Evolutionary conservation across 345 rosid species (phyloP).

Genomic region (Euphorbia tirucalli): DNA sequence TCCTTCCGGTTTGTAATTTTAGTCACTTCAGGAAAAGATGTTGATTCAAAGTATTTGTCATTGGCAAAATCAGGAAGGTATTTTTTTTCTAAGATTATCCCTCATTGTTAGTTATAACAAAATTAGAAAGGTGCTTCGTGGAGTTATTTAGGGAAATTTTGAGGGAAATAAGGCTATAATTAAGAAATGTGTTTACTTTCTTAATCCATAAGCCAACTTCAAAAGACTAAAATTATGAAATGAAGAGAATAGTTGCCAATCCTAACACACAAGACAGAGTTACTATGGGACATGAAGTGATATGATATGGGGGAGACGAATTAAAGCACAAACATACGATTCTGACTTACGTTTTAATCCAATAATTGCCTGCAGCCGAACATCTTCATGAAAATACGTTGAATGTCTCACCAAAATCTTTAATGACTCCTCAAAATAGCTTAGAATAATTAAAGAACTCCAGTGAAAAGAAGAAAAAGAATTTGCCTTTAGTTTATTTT

Average conservation of each 20-base stretch:
- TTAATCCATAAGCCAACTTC: neutral
- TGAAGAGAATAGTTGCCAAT: neutral
- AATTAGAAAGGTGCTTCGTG: neutral
- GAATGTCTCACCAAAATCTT: slow-evolving; percentile 84
- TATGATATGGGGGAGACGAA: neutral
- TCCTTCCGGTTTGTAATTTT: neutral
- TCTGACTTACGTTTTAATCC: slow-evolving; percentile 72
- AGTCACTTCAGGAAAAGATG: neutral
- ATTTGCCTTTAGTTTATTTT: neutral
- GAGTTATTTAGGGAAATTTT: neutral
- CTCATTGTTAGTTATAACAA: neutral
- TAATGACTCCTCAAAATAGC: slow-evolving; percentile 88
- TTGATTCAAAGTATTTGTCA: too few species aligned
- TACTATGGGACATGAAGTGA: neutral
- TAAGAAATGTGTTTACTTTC: neutral
- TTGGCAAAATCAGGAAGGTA: neutral
- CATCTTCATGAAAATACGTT: slow-evolving; percentile 97
- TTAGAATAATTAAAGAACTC: slow-evolving; percentile 50
- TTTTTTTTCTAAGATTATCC: neutral
- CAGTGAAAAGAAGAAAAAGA: slow-evolving; percentile 5
- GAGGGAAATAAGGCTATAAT: neutral
- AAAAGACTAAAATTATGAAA: neutral
- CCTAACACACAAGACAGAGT: neutral
- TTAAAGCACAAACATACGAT: neutral
- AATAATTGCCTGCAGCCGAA: slow-evolving; percentile 89